phyloP scores from a whole-genome alignment of 2,329 filamentous ascomycete genomes.

The Thielaviopsis populi region DNA sequence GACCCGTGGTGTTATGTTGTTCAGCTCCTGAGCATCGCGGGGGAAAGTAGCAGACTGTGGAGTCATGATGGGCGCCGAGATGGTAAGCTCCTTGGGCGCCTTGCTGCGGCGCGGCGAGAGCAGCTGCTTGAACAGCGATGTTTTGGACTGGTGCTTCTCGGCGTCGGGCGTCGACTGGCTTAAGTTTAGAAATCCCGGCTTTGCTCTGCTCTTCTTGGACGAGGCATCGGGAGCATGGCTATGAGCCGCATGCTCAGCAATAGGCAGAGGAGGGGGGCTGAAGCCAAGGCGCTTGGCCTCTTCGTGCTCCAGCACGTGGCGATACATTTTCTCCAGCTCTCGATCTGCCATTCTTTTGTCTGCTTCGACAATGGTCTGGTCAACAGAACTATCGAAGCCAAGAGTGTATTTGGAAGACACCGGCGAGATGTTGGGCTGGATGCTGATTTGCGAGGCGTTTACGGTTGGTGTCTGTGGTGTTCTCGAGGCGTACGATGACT shows the following conservation, averaged over 20 bases:
- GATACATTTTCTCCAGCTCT: constrained; percentile 83
- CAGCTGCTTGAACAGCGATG: constrained; percentile 45
- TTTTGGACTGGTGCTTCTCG: constrained; percentile 39
- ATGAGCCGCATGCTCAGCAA: not conserved
- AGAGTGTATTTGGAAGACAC: constrained; percentile 32
- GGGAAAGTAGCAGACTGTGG: constrained; percentile 46
- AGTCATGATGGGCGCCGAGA: constrained; percentile 52
- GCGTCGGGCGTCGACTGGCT: constrained; percentile 24
- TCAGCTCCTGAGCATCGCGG: constrained; percentile 42
- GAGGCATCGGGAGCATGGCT: not conserved
- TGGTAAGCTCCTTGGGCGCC: constrained; percentile 34
- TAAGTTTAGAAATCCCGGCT: constrained; percentile 37
- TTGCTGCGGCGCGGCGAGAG: constrained; percentile 41
- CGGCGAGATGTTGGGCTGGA: constrained; percentile 24
- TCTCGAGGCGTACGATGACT: constrained; percentile 5
- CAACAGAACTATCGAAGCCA: constrained; percentile 55
- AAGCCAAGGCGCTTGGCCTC: constrained; percentile 45
- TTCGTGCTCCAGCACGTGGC: constrained; percentile 82
- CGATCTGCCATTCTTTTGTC: constrained; percentile 62
- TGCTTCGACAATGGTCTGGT: constrained; percentile 58
- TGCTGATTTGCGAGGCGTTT: constrained; percentile 19
- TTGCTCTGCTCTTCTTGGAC: constrained; percentile 33
- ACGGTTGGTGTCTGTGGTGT: constrained; percentile 20
- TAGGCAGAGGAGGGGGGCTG: constrained; percentile 15
- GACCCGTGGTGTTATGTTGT: constrained; percentile 40